Evolutionary conservation across 2,329 filamentous ascomycete species (phyloP).

Genomic region (Xylariaceae sp.): DNA sequence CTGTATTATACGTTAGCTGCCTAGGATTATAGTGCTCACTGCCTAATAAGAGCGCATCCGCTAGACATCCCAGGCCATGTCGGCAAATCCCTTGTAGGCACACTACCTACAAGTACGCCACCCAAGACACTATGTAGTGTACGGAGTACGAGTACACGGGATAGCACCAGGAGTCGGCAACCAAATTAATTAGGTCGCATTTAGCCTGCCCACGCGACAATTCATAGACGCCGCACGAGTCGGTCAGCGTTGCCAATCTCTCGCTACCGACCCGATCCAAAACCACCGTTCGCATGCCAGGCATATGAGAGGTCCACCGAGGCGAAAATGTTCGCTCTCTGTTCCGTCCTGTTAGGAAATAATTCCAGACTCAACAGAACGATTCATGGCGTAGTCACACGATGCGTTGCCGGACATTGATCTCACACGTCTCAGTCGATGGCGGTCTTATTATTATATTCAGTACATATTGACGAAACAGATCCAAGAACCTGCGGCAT

Average conservation of each 20-base stretch:
- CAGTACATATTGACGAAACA: not conserved
- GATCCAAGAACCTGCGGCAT: conserved; percentile 1
- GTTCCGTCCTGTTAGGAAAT: too few species aligned
- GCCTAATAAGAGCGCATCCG: too few species aligned
- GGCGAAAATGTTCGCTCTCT: too few species aligned
- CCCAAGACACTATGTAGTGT: too few species aligned
- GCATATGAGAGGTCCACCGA: not conserved
- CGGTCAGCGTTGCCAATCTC: not conserved
- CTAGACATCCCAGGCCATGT: conserved; percentile 8
- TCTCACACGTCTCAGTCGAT: not conserved
- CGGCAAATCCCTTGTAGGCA: conserved; percentile 14
- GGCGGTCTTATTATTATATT: not conserved
- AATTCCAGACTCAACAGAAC: not conserved
- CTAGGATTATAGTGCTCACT: too few species aligned
- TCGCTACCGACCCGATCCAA: not conserved
- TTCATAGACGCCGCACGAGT: conserved; percentile 2
- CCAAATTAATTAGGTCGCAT: not conserved
- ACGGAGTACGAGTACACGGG: not conserved
- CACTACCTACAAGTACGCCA: too few species aligned
- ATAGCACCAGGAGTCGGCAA: not conserved
- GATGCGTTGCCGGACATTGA: not conserved
- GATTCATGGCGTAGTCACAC: not conserved
- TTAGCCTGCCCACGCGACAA: conserved; percentile 10
- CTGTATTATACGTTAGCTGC: too few species aligned
- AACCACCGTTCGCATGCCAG: not conserved